These are phyloP conservation scores for Vickermania spadyakhi DNA, from an alignment of 208 protist genomes.

Conservation along the genomic window DNA sequence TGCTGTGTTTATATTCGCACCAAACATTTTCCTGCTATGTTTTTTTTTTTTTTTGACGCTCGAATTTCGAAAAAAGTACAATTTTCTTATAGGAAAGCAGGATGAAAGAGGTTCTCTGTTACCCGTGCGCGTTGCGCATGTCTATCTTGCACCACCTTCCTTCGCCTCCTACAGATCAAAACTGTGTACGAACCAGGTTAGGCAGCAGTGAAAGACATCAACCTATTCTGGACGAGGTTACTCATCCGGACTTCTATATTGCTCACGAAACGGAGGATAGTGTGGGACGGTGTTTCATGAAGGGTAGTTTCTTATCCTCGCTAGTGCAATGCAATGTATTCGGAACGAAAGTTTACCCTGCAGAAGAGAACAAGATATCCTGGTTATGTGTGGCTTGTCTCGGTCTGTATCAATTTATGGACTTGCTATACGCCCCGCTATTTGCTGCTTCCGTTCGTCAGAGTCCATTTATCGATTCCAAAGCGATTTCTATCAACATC, in stretches of 20 bases:
- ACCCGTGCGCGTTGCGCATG: conserved; percentile 76
- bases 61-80: too few species aligned
- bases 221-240: conserved; percentile 34
- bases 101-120: conserved; percentile 60
- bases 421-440: conserved; percentile 54
- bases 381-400: conserved; percentile 72
- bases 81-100: too few species aligned
- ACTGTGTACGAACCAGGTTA: conserved; percentile 5
- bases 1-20: too few species aligned
- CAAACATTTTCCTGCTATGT: too few species aligned
- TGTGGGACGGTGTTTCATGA: conserved; percentile 34
- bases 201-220: neutral
- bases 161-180: conserved; percentile 19
- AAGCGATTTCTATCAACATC: conserved; percentile 65
- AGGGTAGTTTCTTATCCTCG: too few species aligned
- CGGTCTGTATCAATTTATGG: conserved; percentile 83
- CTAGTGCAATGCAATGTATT: too few species aligned
- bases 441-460: conserved; percentile 52
- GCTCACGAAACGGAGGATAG: conserved; percentile 57
- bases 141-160: conserved; percentile 64
- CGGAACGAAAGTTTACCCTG: too few species aligned
- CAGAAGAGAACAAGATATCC: conserved; percentile 17
- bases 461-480: conserved; percentile 57
- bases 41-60: too few species aligned
- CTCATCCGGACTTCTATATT: conserved; percentile 64